Evolutionary conservation across 176 grass and related monocot species (phyloP).

Genomic region (Dactylis glomerata): DNA sequence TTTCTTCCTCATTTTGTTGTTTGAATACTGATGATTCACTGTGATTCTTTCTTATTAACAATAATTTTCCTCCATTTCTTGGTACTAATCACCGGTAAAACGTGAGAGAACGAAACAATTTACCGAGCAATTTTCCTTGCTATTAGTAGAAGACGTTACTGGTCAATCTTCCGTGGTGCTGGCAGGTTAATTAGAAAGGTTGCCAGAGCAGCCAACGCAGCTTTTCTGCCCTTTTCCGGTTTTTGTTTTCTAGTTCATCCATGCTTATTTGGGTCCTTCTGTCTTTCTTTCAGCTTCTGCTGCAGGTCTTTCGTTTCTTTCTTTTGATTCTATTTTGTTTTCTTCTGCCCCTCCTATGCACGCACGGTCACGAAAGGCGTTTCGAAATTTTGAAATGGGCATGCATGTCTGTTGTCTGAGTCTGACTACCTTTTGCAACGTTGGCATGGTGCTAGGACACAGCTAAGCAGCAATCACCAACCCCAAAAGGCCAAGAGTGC

Average conservation of each 20-base stretch:
- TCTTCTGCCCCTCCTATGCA: background rate
- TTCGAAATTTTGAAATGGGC: slow-evolving; percentile 26
- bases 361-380: background rate
- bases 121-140: background rate
- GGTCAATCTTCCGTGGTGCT: background rate
- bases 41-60: no score
- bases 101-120: background rate
- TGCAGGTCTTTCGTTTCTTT: background rate
- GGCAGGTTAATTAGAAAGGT: background rate
- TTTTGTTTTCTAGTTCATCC: slow-evolving; percentile 16
- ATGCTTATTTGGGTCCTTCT: background rate
- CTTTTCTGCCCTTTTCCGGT: slow-evolving; percentile 4
- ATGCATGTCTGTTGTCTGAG: background rate
- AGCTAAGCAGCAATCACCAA: background rate
- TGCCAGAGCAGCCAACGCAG: background rate
- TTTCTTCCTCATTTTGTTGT: no score
- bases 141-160: no score
- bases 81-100: background rate
- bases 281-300: slow-evolving; percentile 17
- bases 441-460: background rate
- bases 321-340: background rate
- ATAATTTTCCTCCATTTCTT: background rate
- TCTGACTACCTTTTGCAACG: background rate
- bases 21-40: no score
- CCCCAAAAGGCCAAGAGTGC: background rate